Evolutionary conservation across 306 rosid genomes (phyloP), one percentile per base, ranked within the genome.

Genomic region (Inga leiocalycina): DNA sequence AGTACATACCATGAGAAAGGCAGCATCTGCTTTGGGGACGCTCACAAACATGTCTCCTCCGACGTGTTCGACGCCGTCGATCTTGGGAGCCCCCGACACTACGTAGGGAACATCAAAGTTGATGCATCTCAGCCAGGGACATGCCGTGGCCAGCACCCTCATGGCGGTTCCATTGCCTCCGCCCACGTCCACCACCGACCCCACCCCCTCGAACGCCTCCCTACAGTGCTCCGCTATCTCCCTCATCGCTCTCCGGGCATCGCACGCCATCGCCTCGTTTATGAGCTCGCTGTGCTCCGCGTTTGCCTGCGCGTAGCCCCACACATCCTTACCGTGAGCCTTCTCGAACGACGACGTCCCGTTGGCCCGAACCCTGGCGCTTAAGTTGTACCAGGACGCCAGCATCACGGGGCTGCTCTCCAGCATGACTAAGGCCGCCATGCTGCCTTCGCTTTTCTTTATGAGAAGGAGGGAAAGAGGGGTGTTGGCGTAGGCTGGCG

Each of bases 81-180:
- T 78, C 6, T 82, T 6, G 2, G 74, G 65, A 0, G 87, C 92
- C 45, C 6, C 79, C 17, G 82, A 71, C 20, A 89, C 88, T 22
- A 95, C 97, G 37, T 93, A 93, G 1, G 92, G 91, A 77, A 89
- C 91, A 81, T 95, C 98, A 22, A 91, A 93, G 74, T 95, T 95
- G 78, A 92, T 87, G 78, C 87, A 87, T 22, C 6, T 64, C 19
- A 93, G 86, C 87, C 83, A 73, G 20, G 95, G 91, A 15, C 67
- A 88, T 8, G 85, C 91, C 81, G 84, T 49, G 0, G 66, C 84
- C 13, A 92, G 12, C 59, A 84, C 4, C 6, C 78, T 1, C 84
- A 89, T 77, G 62, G 85, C 9, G 1, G 89, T 89, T 5, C 98
- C 98, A 17, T 86, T 87, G 16, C 98, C 98, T 0, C 94, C 95